Conservation (phyloP, 2,329 filamentous ascomycete genomes). For the Penicillium sp. region DNA sequence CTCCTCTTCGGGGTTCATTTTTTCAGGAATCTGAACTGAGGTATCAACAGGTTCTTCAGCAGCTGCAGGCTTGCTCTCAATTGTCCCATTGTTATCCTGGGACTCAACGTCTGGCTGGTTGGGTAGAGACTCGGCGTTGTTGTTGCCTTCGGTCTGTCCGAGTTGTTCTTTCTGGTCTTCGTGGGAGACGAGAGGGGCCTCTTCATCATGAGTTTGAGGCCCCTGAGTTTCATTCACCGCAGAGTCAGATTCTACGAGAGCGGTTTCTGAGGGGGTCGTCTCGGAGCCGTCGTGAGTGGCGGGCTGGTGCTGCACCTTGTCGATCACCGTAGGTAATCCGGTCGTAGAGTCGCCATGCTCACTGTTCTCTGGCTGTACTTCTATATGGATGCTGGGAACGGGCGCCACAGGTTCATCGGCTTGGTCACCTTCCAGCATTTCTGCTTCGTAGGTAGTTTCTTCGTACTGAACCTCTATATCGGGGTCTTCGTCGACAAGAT, state of each 20-base stretch:
- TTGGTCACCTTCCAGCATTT: constrained; percentile 47
- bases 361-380: constrained; percentile 15
- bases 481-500: constrained; percentile 33
- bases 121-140: not conserved
- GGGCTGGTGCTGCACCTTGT: not conserved
- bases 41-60: constrained; percentile 11
- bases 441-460: constrained; percentile 41
- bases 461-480: constrained; percentile 38
- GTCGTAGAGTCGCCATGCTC: constrained; percentile 10
- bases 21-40: constrained; percentile 21
- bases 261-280: not conserved
- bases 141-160: not conserved
- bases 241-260: not conserved
- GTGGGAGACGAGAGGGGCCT: not conserved
- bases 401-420: constrained; percentile 40
- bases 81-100: constrained; percentile 31
- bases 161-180: constrained; percentile 2
- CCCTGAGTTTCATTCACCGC: not conserved
- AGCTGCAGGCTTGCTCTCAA: constrained; percentile 3
- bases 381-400: constrained; percentile 28
- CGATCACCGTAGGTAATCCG: not conserved
- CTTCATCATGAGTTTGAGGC: not conserved
- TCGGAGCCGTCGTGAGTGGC: constrained; percentile 13
- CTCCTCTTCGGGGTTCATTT: constrained; percentile 17
- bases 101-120: not conserved